Evolutionary conservation across 257 asterid genomes (phyloP), one percentile per base, ranked within the genome.

Genomic region (Lantana camara): DNA sequence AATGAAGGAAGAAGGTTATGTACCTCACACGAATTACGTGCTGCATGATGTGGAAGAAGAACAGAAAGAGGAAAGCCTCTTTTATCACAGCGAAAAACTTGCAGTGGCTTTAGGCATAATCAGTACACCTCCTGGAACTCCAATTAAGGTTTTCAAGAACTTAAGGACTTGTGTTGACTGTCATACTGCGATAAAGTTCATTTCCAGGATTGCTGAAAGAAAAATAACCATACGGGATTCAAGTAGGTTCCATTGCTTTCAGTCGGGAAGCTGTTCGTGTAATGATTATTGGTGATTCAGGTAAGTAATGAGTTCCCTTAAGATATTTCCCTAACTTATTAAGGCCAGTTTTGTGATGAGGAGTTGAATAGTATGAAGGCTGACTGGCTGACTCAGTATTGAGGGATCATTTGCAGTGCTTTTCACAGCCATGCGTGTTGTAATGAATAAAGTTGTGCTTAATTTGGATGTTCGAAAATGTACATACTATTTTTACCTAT

Each of bases 21-120:
- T 82, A 14, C 92, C 92, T 40, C 82, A 77, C 61, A 83, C 89
- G 0, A 78, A 77, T 11, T 68, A 74, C 27, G 90, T 89, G 42
- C 68, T 83, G 72, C 95, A 88, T 40, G 96, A 88, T 73, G 94
- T 88, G 58, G 96, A 87, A 60, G 95, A 87, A 66, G 94, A 83
- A 76, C 94, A 87, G 72, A 85, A 87, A 40, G 96, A 87, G 79
- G 71, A 87, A 57, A 82, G 56, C 53, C 74, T 85, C 29, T 75
- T 64, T 0, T 85, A 77, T 67, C 94, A 85, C 66, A 88, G 94
- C 29, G 96, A 88, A 67, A 88, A 85, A 64, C 87, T 88, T 9
- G 96, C 94, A 4, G 94, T 85, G 57, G 94, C 91, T 0, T 85
- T 80, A 27, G 96, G 91, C 17, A 78, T 88, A 48, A 75, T 88